A percentile compares a stretch with the other conserved stretches of the same genome.
phyloP scores from a whole-genome alignment of 768 basidiomycete genomes.

The Agrocybe chaxingu region DNA sequence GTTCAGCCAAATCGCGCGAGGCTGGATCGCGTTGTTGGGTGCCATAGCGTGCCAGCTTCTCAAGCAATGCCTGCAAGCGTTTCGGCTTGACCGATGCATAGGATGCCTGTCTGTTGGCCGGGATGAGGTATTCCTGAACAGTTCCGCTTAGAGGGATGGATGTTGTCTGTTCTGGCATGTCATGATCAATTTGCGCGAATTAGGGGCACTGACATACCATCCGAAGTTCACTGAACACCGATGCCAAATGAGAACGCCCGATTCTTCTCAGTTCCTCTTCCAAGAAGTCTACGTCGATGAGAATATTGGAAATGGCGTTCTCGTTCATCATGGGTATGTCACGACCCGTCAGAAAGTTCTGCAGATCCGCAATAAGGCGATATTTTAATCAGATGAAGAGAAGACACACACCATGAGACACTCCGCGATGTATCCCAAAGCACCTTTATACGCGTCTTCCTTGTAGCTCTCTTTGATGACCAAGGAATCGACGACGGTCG shows the following conservation, averaged over 20 bases:
- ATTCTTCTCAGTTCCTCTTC: slow-evolving; percentile 82
- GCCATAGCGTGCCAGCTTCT: slow-evolving; percentile 75
- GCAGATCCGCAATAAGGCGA: slow-evolving; percentile 3
- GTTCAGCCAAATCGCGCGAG: slow-evolving; percentile 66
- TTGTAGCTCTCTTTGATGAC: slow-evolving; percentile 82
- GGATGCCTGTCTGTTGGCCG: slow-evolving; percentile 62
- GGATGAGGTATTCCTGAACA: slow-evolving; percentile 77
- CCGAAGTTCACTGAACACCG: slow-evolving; percentile 78
- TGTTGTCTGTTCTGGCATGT: slow-evolving; percentile 45
- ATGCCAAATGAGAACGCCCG: slow-evolving; percentile 64
- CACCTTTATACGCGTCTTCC: slow-evolving; percentile 85
- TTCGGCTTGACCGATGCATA: slow-evolving; percentile 69
- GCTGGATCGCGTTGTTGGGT: slow-evolving; percentile 54
- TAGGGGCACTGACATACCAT: slow-evolving; percentile 43
- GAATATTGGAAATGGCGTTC: slow-evolving; percentile 81
- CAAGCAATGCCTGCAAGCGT: slow-evolving; percentile 67
- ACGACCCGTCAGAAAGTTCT: slow-evolving; percentile 79
- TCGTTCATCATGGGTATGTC: slow-evolving; percentile 83
- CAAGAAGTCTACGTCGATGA: slow-evolving; percentile 84
- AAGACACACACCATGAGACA: slow-evolving; percentile 73
- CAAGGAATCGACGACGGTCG: slow-evolving; percentile 90
- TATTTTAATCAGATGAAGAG: background rate
- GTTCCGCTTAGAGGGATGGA: slow-evolving; percentile 71
- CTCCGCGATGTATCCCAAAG: slow-evolving; percentile 83
- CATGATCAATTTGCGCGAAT: slow-evolving; percentile 1